A percentile compares a stretch with the other conserved stretches of the same genome.
phyloP scores from a whole-genome alignment of 345 rosid genomes.

The Luvunga scandens region DNA sequence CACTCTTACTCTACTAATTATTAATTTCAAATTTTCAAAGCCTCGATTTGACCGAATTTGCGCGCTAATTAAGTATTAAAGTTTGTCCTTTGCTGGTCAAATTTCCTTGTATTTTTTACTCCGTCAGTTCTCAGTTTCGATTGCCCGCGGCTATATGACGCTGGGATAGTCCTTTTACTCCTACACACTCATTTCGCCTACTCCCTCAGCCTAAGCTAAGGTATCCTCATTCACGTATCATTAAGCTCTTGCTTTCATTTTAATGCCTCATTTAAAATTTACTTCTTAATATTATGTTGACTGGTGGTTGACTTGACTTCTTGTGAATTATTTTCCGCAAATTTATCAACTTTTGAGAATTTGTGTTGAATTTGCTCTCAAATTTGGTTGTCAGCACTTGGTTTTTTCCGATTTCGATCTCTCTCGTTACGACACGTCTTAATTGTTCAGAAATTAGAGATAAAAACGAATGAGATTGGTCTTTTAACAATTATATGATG shows the following conservation, averaged over 20 bases:
- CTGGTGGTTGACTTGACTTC: neutral
- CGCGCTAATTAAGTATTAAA: neutral
- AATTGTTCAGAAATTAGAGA: neutral
- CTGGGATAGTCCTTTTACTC: neutral
- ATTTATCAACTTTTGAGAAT: neutral
- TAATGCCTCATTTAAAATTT: neutral
- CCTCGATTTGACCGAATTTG: conserved; percentile 15
- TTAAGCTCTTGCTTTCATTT: neutral
- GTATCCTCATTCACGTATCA: neutral
- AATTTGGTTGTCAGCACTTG: neutral
- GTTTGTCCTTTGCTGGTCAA: neutral
- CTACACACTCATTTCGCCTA: neutral
- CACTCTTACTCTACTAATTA: neutral
- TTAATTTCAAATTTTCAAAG: neutral
- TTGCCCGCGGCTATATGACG: conserved; percentile 1
- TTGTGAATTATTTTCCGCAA: neutral
- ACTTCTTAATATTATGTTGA: neutral
- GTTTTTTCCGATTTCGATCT: neutral
- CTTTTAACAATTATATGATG: neutral
- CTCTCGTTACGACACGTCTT: neutral
- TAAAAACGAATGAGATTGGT: neutral
- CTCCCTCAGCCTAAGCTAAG: neutral
- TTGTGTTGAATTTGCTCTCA: neutral
- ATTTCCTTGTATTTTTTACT: neutral
- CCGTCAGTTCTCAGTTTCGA: neutral